Conservation (phyloP, 257 asterid genomes). For the Rhazya stricta region DNA sequence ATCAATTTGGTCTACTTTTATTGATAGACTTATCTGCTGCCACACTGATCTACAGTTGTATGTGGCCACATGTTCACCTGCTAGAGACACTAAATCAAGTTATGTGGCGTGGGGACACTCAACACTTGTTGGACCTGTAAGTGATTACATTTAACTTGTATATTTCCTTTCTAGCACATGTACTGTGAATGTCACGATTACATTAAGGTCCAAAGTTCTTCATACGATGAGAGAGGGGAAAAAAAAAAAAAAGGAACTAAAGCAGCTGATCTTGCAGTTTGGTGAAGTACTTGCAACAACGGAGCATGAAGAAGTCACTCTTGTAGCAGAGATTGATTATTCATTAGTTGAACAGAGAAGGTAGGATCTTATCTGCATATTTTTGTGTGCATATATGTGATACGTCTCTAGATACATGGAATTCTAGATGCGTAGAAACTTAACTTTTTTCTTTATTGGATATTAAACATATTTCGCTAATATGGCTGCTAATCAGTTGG, state of each 20-base stretch:
- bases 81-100: conserved; percentile 61
- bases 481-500: not conserved
- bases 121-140: conserved; percentile 88
- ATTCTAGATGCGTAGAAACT: not conserved
- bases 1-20: not conserved
- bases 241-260: conserved; percentile 10
- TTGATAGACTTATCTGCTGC: conserved; percentile 13
- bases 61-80: conserved; percentile 90
- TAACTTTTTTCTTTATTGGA: too few species aligned
- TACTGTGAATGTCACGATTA: not conserved
- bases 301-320: conserved; percentile 67
- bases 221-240: conserved; percentile 9
- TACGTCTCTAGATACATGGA: not conserved
- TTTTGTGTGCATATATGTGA: not conserved
- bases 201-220: not conserved
- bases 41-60: conserved; percentile 46
- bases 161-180: not conserved
- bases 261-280: conserved; percentile 51
- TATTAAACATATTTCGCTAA: not conserved
- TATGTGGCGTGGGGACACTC: conserved; percentile 97
- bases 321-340: conserved; percentile 77
- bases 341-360: conserved; percentile 75
- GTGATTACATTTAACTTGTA: conserved; percentile 22
- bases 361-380: conserved; percentile 28
- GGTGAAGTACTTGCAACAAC: conserved; percentile 95